Evolutionary conservation across 1,139 yeast genomes (phyloP), one percentile per base, ranked within the genome.

Genomic region (Protomyces lactucae-debilis): DNA sequence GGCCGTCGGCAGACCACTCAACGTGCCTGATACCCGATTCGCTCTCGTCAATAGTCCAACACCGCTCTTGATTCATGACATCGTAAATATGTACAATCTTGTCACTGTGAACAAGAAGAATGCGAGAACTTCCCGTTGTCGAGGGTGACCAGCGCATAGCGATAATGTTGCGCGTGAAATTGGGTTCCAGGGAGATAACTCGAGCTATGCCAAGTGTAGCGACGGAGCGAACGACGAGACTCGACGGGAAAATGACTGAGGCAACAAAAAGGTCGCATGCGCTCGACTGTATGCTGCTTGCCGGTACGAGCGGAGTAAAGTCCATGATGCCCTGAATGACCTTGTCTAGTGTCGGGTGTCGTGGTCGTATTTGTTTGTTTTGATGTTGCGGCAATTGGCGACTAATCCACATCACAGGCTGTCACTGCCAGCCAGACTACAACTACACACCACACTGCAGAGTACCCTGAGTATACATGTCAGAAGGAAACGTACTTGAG

Each of bases 1-100:
- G 65, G 23, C 68, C 69, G 35, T 68, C 57, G 16, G 64, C 36
- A 16, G 68, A 67, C 70, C 70, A 69, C 21, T 64, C 67, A 3
- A 66, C 69, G 21, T 57, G 53, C 43, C 57, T 55, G 16, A 69
- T 59, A 54, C 67, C 61, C 53, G 64, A 39, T 55, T 56, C 39
- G 25, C 64, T 68, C n/a, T 68, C 69, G 9, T 57, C 55, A 32
- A 61, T 67, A 54, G 36, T 59, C 9, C 48, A 23, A 16, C 16
- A 37, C 48, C 51, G 48, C 3, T 59, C 61, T 16, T 52, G 46
- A 23, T 66, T 60, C 46, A 66, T 68, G 46, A 67, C 32, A 28
- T 64, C 69, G 64, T 67, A 69, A 5, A 67, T 66, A 18, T 65
- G 35, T 6, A 68, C 65, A 18, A 60, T 64, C 18, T 48, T 57